Evolutionary conservation across 352 stramenopile species (phyloP), one percentile per base, ranked within the genome.

Genomic region (Pythium brachiatum): DNA sequence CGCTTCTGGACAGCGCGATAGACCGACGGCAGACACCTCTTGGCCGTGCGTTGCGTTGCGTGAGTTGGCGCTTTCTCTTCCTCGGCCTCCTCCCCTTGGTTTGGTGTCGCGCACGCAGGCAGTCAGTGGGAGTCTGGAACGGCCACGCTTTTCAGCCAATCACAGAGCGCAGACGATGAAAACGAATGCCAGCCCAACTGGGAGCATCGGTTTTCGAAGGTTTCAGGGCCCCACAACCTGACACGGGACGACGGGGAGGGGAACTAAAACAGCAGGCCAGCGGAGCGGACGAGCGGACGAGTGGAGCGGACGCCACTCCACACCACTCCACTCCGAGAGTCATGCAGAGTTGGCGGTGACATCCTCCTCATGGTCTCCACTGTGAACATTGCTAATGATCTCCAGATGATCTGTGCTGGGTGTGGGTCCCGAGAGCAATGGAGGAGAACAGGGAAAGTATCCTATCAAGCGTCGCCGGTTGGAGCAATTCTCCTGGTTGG

Each of bases 41-140:
- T 64, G 58, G 50, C 31, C n/a, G 46, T 53, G 46, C 31, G 39
- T 23, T 57, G n/a, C n/a, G n/a, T n/a, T n/a, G 38, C 41, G 41
- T 48, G n/a, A n/a, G 39, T 46, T 34, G 29, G 29, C 29, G 60
- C 48, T 50, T 68, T 57, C 62, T 69, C 62, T 70, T 73, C 57
- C 66, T 64, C 53, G 57, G 57, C 57, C 60, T 68, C 61, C 43
- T 57, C 53, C 44, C 53, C 56, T 57, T 58, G 50, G 18, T 51
- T 53, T 27, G 20, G 47, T 31, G 43, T 58, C 48, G 36, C 34
- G 62, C 36, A 15, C 20, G 39, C 43, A 70, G 54, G 44, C 53
- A 70, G 63, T 70, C 63, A 70, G 63, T 70, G 63, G 57, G 63
- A 61, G 56, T 57, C 15, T 39, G 34, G 32, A 51, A 21, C 27